A percentile compares a stretch with the other conserved stretches of the same genome.
Conservation (phyloP, 257 asterid genomes). For the Fraxinus pennsylvanica region DNA sequence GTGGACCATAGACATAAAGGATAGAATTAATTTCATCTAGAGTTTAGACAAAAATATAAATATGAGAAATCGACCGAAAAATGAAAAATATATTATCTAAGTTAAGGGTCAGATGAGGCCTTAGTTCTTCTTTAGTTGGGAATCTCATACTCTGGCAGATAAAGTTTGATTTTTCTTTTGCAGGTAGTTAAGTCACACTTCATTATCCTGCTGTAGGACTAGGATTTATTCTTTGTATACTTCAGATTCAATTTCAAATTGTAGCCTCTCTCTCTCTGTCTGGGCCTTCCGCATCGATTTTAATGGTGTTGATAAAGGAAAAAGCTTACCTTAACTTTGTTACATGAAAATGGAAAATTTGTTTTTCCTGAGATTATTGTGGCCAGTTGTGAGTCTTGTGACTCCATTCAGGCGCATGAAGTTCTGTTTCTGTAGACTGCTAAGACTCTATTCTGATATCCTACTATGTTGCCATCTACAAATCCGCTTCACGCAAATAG, state of each 20-base stretch:
- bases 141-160: background rate
- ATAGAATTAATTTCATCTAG: background rate
- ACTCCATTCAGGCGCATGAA: background rate
- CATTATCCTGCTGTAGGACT: too few relatives aligned
- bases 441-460: background rate
- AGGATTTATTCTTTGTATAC: too few relatives aligned
- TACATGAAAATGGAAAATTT: background rate
- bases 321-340: background rate
- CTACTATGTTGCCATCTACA: background rate
- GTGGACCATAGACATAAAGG: background rate
- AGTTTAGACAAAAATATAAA: too few relatives aligned
- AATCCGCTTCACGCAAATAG: background rate
- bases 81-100: too few relatives aligned
- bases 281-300: background rate
- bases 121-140: too few relatives aligned
- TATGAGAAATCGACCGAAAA: background rate
- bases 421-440: background rate
- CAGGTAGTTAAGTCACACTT: too few relatives aligned
- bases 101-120: background rate
- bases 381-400: background rate
- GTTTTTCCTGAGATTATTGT: background rate
- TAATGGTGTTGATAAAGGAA: background rate
- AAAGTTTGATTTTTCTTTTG: background rate
- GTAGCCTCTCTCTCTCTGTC: background rate
- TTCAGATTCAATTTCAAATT: too few relatives aligned